These are phyloP conservation scores for Sporothrix pallida DNA, from an alignment of 2,329 filamentous ascomycete genomes.

Conservation along the genomic window DNA sequence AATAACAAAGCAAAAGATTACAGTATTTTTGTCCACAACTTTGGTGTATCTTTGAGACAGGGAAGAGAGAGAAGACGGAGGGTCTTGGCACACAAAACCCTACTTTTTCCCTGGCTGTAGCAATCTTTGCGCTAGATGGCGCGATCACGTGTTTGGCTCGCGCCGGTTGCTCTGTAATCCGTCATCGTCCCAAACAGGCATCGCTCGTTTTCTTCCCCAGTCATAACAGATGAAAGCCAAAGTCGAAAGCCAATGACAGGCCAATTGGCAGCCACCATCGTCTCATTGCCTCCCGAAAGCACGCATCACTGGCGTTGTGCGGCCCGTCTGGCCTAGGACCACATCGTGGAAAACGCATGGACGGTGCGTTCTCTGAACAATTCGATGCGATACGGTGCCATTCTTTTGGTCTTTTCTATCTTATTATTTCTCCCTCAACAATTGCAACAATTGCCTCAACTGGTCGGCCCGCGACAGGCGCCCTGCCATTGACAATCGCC, in stretches of 20 bases:
- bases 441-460: constrained; percentile 8
- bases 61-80: constrained; percentile 6
- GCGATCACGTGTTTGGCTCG: constrained; percentile 13
- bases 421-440: neutral
- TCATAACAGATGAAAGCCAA: neutral
- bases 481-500: neutral
- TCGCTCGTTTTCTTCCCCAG: constrained; percentile 10
- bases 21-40: neutral
- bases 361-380: neutral
- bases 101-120: constrained; percentile 6
- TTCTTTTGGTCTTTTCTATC: neutral
- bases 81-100: constrained; percentile 17
- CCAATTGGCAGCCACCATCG: neutral
- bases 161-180: neutral
- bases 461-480: constrained; percentile 1
- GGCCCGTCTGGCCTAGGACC: constrained; percentile 24
- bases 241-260: no score
- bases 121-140: constrained; percentile 1
- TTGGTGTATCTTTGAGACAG: constrained; percentile 28
- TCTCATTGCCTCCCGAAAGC: constrained; percentile 5
- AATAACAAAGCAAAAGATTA: neutral
- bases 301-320: constrained; percentile 11
- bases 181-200: constrained; percentile 12
- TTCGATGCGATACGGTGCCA: neutral
- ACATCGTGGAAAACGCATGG: neutral